Conservation (phyloP, 768 basidiomycete species). For the Mycena galopus region DNA sequence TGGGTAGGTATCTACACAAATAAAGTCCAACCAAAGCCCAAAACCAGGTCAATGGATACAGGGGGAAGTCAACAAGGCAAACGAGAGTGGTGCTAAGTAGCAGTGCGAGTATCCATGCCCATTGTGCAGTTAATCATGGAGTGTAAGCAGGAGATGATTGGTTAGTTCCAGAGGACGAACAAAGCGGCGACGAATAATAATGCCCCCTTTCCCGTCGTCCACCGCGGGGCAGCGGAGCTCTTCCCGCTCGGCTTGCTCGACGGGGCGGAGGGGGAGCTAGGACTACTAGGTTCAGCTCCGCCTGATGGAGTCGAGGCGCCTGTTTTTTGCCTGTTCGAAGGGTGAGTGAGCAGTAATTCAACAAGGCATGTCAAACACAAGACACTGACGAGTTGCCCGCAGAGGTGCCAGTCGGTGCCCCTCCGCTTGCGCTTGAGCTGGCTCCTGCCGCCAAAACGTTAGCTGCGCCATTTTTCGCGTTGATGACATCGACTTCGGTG, state of each 20-base stretch:
- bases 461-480: neutral
- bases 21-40: too few relatives aligned
- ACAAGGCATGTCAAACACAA: neutral
- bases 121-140: too few relatives aligned
- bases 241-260: neutral
- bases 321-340: too few relatives aligned
- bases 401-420: neutral
- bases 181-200: neutral
- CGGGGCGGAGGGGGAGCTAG: neutral
- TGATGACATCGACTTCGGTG: conserved; percentile 42
- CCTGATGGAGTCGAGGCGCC: too few relatives aligned
- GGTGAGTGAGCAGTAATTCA: neutral
- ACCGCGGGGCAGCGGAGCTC: neutral
- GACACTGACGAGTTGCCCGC: neutral
- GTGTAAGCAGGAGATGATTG: too few relatives aligned
- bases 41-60: too few relatives aligned
- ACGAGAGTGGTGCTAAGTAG: too few relatives aligned
- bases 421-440: too few relatives aligned
- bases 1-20: too few relatives aligned
- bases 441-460: neutral
- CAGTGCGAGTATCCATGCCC: too few relatives aligned
- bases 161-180: neutral
- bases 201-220: neutral
- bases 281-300: too few relatives aligned
- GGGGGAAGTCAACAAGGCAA: too few relatives aligned